Percentiles rank a stretch among this genome's conserved stretches.
phyloP scores from a whole-genome alignment of 352 stramenopile genomes.

The Saprolegnia diclina region DNA sequence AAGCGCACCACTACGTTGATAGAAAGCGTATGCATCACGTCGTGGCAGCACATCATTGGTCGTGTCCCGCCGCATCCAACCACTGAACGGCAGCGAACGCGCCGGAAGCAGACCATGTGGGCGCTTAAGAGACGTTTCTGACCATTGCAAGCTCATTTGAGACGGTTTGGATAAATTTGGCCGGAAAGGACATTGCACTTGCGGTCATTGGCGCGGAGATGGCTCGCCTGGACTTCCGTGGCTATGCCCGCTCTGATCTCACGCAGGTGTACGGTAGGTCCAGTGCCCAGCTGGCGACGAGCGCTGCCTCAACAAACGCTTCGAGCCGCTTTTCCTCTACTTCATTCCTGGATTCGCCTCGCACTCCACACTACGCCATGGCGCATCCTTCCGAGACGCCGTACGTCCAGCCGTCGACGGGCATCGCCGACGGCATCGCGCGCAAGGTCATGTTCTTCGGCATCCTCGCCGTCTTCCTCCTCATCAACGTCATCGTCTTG shows the following conservation, averaged over 20 bases:
- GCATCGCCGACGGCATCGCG: slow-evolving; percentile 25
- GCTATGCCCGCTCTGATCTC: background rate
- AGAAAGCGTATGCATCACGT: too few relatives aligned
- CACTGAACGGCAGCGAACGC: too few relatives aligned
- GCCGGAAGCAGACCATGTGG: too few relatives aligned
- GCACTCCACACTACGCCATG: background rate
- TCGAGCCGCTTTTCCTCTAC: background rate
- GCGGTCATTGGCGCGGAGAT: background rate
- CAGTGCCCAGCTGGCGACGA: background rate
- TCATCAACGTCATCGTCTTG: slow-evolving; percentile 77
- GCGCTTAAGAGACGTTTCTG: too few relatives aligned
- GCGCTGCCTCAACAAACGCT: background rate
- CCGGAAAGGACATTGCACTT: background rate
- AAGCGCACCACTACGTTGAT: too few relatives aligned
- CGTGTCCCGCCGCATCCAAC: too few relatives aligned
- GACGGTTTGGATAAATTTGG: background rate
- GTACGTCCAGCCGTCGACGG: slow-evolving; percentile 1
- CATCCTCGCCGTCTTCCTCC: slow-evolving; percentile 42
- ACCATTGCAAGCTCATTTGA: background rate
- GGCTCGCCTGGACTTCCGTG: background rate
- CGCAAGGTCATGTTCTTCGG: slow-evolving; percentile 30
- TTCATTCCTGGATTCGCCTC: slow-evolving; percentile 23
- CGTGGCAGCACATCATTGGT: too few relatives aligned
- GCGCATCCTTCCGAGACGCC: slow-evolving; percentile 15
- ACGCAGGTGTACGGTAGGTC: background rate